Evolutionary conservation across 208 protist genomes (phyloP).

Genomic region (Acanthamoeba sp.): DNA sequence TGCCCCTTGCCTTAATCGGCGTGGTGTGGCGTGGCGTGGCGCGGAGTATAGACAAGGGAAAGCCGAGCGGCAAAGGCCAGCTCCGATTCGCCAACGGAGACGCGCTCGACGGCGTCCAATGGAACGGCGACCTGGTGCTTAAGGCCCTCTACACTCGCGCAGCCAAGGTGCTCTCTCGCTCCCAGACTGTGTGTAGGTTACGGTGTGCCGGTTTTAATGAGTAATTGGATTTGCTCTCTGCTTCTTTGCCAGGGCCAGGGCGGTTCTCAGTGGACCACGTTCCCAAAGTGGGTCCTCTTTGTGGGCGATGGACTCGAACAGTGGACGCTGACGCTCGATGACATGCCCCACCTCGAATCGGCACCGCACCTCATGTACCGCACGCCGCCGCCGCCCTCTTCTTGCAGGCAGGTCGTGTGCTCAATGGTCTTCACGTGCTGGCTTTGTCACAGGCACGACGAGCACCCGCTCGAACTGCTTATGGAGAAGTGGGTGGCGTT

Average conservation of each 20-base stretch:
- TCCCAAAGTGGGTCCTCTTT: slow-evolving; percentile 54
- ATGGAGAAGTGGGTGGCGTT: slow-evolving; percentile 52
- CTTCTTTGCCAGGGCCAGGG: background rate
- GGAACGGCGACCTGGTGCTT: slow-evolving; percentile 38
- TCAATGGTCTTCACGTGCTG: background rate
- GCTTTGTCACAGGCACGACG: background rate
- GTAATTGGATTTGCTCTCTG: too few species aligned
- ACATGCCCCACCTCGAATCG: slow-evolving; percentile 12
- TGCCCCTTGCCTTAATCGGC: too few species aligned
- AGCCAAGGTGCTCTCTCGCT: background rate
- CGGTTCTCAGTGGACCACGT: background rate
- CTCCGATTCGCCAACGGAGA: slow-evolving; percentile 48
- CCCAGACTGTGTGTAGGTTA: too few species aligned
- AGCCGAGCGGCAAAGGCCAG: slow-evolving; percentile 26
- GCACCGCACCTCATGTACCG: background rate
- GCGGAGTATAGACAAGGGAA: background rate
- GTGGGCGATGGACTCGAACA: slow-evolving; percentile 33
- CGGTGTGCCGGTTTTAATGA: too few species aligned
- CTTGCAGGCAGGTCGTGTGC: too few species aligned
- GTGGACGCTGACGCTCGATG: background rate
- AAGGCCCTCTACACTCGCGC: slow-evolving; percentile 50
- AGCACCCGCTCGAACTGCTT: slow-evolving; percentile 45
- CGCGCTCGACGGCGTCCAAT: slow-evolving; percentile 15
- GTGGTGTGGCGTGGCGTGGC: background rate
- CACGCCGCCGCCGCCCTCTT: background rate